Evolutionary conservation across 2,329 filamentous ascomycete genomes (phyloP).

Genomic region (Alternaria burnsii): DNA sequence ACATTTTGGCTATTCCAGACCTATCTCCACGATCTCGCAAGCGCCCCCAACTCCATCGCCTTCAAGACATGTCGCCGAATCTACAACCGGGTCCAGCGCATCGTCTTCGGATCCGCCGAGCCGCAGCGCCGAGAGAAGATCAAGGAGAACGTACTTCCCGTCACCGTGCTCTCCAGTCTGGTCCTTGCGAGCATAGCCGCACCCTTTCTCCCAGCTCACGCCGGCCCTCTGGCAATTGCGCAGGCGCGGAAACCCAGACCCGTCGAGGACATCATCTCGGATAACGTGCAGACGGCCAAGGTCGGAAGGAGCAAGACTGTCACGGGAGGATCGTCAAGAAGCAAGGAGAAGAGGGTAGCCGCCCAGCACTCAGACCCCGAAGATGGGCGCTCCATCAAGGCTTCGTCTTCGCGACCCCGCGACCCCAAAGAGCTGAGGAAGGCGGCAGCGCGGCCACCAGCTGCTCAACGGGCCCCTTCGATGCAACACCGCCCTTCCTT

Average conservation of each 20-base stretch:
- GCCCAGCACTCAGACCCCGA: constrained; percentile 50
- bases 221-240: constrained; percentile 80
- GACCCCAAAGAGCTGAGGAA: constrained; percentile 41
- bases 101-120: constrained; percentile 82
- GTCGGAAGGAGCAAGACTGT: constrained; percentile 76
- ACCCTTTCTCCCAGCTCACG: constrained; percentile 78
- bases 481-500: constrained; percentile 56
- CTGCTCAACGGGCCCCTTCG: constrained; percentile 33
- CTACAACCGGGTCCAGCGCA: constrained; percentile 88
- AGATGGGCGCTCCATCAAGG: constrained; percentile 46
- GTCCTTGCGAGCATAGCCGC: constrained; percentile 79
- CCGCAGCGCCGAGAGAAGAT: constrained; percentile 75
- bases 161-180: constrained; percentile 82
- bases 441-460: constrained; percentile 36
- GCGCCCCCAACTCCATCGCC: constrained; percentile 76
- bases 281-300: constrained; percentile 64
- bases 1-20: constrained; percentile 93
- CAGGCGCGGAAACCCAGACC: constrained; percentile 80
- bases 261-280: constrained; percentile 67
- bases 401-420: constrained; percentile 46
- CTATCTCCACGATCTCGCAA: constrained; percentile 81
- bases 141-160: constrained; percentile 80
- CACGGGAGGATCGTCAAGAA: constrained; percentile 55
- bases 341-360: constrained; percentile 53
- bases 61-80: constrained; percentile 85